phyloP scores from a whole-genome alignment of 1,284 basidiomycete genomes.

The Ceratobasidium sp. region DNA sequence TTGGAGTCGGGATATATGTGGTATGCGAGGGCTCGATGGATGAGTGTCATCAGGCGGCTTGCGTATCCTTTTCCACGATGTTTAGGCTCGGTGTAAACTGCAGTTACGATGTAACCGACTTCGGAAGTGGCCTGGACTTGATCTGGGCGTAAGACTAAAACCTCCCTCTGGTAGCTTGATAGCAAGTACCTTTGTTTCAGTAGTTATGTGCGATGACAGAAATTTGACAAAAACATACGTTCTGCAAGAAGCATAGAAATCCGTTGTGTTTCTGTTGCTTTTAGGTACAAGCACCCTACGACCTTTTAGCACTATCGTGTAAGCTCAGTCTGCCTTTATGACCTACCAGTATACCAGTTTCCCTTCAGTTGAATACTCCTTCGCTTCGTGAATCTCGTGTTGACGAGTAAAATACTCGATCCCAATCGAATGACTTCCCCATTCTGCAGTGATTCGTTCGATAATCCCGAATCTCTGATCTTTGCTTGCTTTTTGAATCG shows the following conservation, averaged over 20 bases:
- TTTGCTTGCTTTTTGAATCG: neutral
- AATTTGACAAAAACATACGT: neutral
- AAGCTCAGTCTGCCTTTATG: neutral
- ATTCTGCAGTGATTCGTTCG: slow-evolving; percentile 52
- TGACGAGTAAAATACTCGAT: slow-evolving; percentile 55
- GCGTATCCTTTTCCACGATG: slow-evolving; percentile 4
- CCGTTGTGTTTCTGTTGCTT: neutral
- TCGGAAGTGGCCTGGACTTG: slow-evolving; percentile 51
- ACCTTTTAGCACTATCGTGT: neutral
- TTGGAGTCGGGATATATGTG: neutral
- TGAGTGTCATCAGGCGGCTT: neutral
- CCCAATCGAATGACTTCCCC: slow-evolving; percentile 55
- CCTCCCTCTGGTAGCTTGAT: slow-evolving; percentile 52
- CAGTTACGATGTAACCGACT: slow-evolving; percentile 46
- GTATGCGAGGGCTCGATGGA: neutral
- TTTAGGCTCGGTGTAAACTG: neutral
- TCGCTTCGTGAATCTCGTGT: slow-evolving; percentile 53
- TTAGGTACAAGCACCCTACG: neutral
- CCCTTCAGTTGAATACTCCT: slow-evolving; percentile 55
- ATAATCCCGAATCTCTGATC: slow-evolving; percentile 42
- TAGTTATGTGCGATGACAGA: neutral
- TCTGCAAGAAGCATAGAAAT: neutral
- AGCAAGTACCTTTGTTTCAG: slow-evolving; percentile 40
- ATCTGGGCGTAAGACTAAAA: slow-evolving; percentile 45
- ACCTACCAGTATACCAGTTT: slow-evolving; percentile 57